Base-by-base conservation (phyloP, 345 rosid species). In the Pistacia integerrima region DNA sequence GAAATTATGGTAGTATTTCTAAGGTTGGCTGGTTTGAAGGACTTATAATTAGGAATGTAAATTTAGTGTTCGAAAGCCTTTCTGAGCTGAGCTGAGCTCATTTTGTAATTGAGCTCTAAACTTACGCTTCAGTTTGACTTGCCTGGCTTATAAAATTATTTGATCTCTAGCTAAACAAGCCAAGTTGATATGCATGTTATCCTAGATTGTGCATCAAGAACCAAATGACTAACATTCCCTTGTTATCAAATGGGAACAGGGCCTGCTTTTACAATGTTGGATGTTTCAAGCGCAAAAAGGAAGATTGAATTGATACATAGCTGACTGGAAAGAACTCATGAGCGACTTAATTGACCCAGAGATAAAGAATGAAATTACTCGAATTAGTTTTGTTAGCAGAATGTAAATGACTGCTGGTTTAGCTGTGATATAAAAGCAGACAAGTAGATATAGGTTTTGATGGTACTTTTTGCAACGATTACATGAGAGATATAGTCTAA, bases 21-120 rank as follows among this genome's bases (percentile, higher is more conserved):
- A 38, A 20, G 22, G 20, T 38, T 14, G 20, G 22, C 49, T 49
- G 59, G 69, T 62, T 30, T 7, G 46, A 41, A 41, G 9, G 46
- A 41, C 46, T 41, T 41, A 41, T 7, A 56, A 58, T 38, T 54
- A 69, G 28, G 55, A 56, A 11, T 58, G 3, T 2, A 38, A 12
- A 20, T 72, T 44, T 9, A 41, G 55, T 59, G 25, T 13, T 72
- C 56, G 41, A 4, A 72, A 59, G n/a, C 54, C 36, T 72, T 72
- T 38, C 20, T 30, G 33, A 30, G 33, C 1, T 30, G 3, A 30
- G 33, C 64, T 41, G 20, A 58, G 64, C 20, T 58, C 30, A 56
- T 72, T 72, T 58, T 1, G n/a, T 20, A 71, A 38, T 6, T 35
- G 4, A 41, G 52, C 30, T 72, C 22, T 22, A 13, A 57, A 72